Evolutionary conservation across 768 basidiomycete genomes (phyloP).

Genomic region (Lactarius quietus): DNA sequence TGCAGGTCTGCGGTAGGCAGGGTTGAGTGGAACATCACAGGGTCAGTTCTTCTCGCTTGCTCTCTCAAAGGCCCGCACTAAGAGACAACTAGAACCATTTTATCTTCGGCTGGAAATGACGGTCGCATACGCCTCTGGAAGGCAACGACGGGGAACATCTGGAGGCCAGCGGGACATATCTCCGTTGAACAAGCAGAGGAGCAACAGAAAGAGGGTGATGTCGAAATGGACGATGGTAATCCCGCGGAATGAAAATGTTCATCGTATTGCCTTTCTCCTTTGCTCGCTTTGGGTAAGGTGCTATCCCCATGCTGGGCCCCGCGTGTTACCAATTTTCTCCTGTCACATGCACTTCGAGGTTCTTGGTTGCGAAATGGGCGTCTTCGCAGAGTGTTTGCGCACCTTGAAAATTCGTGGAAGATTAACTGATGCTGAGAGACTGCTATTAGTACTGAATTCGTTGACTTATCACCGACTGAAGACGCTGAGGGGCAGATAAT

Average conservation of each 20-base stretch:
- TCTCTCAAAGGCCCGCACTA: constrained; percentile 3
- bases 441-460: background rate
- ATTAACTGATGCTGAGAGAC: background rate
- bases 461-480: background rate
- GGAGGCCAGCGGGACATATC: constrained; percentile 79
- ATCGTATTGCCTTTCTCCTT: background rate
- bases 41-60: constrained; percentile 41
- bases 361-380: background rate
- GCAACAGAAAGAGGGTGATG: constrained; percentile 38
- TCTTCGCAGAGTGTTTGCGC: background rate
- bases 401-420: background rate
- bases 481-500: background rate
- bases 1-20: constrained; percentile 67
- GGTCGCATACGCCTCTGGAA: constrained; percentile 84
- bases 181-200: constrained; percentile 73
- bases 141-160: constrained; percentile 76
- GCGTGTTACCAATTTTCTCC: constrained; percentile 4
- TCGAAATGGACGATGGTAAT: constrained; percentile 43
- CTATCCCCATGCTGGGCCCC: background rate
- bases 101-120: constrained; percentile 82
- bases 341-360: background rate
- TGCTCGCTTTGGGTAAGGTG: background rate
- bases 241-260: constrained; percentile 33
- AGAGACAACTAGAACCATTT: constrained; percentile 54
- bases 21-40: constrained; percentile 94